phyloP scores from a whole-genome alignment of 306 rosid species.

The Trichosanthes truncata region DNA sequence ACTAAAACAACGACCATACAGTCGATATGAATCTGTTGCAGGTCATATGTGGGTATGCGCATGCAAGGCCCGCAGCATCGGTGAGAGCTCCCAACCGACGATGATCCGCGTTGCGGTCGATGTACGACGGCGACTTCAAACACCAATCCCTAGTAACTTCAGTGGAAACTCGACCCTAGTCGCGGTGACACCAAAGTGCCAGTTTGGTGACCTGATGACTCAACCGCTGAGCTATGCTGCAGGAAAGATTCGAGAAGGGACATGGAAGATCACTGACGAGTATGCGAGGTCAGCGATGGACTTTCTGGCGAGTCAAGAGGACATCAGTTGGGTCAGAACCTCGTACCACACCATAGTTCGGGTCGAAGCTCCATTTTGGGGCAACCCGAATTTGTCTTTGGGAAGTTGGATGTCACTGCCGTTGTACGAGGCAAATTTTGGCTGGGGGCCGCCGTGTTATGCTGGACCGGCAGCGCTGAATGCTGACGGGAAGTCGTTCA shows the following conservation, averaged over 20 bases:
- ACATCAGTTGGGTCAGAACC: conserved; percentile 17
- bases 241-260: conserved; percentile 35
- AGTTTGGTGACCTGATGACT: conserved; percentile 30
- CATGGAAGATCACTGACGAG: conserved; percentile 35
- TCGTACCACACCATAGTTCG: conserved; percentile 10
- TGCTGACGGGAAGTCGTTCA: conserved; percentile 33
- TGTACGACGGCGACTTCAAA: conserved; percentile 30
- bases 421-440: conserved; percentile 41
- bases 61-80: conserved; percentile 36
- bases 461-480: conserved; percentile 43
- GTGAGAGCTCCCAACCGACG: conserved; percentile 26
- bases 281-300: conserved; percentile 31
- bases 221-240: conserved; percentile 43
- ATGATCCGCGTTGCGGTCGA: conserved; percentile 29
- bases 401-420: conserved; percentile 55
- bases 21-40: conserved; percentile 26
- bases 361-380: conserved; percentile 10
- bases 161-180: conserved; percentile 46
- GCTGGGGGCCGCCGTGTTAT: conserved; percentile 49
- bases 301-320: conserved; percentile 29
- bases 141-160: conserved; percentile 35
- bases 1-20: neutral
- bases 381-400: conserved; percentile 42
- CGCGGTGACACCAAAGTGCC: conserved; percentile 25
- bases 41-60: conserved; percentile 57